Percentiles rank a stretch among this genome's conserved stretches.
Evolutionary conservation across 2,329 filamentous ascomycete genomes (phyloP).

Genomic region (Triangularia verruculosa): DNA sequence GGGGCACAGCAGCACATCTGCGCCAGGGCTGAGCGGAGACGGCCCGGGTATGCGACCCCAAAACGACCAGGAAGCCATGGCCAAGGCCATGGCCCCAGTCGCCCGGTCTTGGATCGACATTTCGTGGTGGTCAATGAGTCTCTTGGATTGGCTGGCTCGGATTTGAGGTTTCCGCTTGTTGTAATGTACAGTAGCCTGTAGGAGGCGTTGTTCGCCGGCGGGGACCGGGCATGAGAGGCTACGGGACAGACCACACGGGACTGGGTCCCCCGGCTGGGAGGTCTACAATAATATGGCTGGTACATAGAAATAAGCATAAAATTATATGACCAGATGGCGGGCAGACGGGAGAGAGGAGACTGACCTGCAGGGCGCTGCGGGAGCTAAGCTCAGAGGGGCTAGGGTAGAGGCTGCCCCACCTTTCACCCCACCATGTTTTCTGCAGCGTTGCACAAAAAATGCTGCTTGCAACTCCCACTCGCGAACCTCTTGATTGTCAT

Average conservation of each 20-base stretch:
- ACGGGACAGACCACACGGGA: background rate
- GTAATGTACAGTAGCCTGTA: too few relatives aligned
- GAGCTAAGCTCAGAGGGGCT: background rate
- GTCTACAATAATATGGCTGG: too few relatives aligned
- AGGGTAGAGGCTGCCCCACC: background rate
- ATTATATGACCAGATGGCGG: too few relatives aligned
- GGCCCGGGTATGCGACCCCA: background rate
- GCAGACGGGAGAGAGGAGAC: too few relatives aligned
- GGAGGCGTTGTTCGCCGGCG: too few relatives aligned
- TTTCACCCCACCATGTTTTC: background rate
- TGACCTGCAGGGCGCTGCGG: too few relatives aligned
- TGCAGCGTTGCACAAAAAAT: background rate
- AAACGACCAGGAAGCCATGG: background rate
- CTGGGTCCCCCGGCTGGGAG: too few relatives aligned
- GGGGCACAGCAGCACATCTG: background rate
- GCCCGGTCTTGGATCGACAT: background rate
- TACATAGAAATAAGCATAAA: background rate
- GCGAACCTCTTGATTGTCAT: background rate
- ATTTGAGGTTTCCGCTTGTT: background rate
- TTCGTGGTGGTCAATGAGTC: background rate
- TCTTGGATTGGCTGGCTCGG: background rate
- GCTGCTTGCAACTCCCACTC: background rate
- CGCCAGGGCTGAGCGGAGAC: background rate
- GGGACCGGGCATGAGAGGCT: too few relatives aligned
- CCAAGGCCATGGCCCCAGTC: background rate